Evolutionary conservation across 1,284 basidiomycete genomes (phyloP), one percentile per base, ranked within the genome.

Genomic region (Ganoderma lingzhi): DNA sequence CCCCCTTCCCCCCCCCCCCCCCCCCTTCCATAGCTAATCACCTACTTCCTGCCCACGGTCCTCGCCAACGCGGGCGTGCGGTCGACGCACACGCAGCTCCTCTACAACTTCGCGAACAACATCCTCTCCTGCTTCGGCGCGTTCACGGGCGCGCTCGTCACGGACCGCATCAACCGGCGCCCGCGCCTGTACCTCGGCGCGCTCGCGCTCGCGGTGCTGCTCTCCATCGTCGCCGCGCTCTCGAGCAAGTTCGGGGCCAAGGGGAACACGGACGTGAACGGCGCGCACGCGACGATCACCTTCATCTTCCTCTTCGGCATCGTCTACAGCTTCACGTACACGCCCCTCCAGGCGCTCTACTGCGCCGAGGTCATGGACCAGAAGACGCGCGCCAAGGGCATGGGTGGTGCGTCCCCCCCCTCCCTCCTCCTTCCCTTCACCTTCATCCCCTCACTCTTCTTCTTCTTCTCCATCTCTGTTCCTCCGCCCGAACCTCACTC

Each of bases 31-130:
- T 61, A 69, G 68, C 37, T 69, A n/a, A 69, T 69, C 64, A 69
- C 68, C 4, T 69, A 69, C 61, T 69, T 69, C 64, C 68, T 69
- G n/a, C 68, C 68, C 17, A 63, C 61, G 10, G 64, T 69, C 2
- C 14, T 69, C 30, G 19, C 39, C 23, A 69, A 69, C 64, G 68
- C 68, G 19, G 68, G 68, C 23, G 68, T 69, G 23, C 48, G 12
- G 19, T 30, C 37, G 17, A 32, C 30, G 44, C 68, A 69, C 68
- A 69, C 64, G 19, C 63, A 69, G 44, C 68, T 69, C 44, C n/a
- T 69, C 15, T 69, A 69, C 64, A 69, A 69, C 64, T 69, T 69
- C 61, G 68, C 64, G 53, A 69, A 69, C 68, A 69, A 69, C 68
- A 62, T 69, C 55, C 64, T 69, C 53, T 69, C 68, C 68, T 65